Percentiles rank a stretch among this genome's conserved stretches.
These are phyloP conservation scores for Umbilicus rupestris DNA, from an alignment of 164 flowering plant genomes.

Conservation along the genomic window DNA sequence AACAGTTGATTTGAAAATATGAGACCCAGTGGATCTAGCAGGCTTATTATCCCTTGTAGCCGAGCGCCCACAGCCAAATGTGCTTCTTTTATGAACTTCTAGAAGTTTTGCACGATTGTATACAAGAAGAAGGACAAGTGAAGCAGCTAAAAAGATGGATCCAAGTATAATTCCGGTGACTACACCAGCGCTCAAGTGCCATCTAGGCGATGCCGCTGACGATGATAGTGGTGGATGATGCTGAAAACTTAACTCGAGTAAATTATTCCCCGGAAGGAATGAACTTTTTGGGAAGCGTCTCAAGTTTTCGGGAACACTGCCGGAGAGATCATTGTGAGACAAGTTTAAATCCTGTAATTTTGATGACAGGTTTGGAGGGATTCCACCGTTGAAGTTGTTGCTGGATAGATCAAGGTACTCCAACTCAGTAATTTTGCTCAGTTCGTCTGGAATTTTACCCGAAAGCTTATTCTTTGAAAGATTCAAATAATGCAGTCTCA, in stretches of 20 bases:
- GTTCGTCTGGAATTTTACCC: slow-evolving; percentile 60
- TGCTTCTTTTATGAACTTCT: slow-evolving; percentile 42
- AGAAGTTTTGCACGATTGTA: slow-evolving; percentile 46
- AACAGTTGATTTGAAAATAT: slow-evolving; percentile 35
- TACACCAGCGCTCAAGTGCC: slow-evolving; percentile 17
- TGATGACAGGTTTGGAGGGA: slow-evolving; percentile 58
- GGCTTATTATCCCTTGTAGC: slow-evolving; percentile 43
- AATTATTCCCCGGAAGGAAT: slow-evolving; percentile 65
- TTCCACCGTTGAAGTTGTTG: slow-evolving; percentile 54
- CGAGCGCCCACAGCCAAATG: slow-evolving; percentile 32
- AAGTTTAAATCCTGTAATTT: slow-evolving; percentile 47
- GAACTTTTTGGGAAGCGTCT: slow-evolving; percentile 40
- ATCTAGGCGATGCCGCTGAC: not conserved
- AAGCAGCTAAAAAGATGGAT: slow-evolving; percentile 36
- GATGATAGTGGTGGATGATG: not conserved
- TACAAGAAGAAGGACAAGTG: slow-evolving; percentile 46
- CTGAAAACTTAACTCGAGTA: slow-evolving; percentile 14
- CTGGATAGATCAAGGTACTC: slow-evolving; percentile 67
- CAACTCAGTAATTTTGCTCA: slow-evolving; percentile 50
- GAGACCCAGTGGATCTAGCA: slow-evolving; percentile 41
- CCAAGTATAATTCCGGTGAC: slow-evolving; percentile 51
- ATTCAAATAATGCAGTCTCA: slow-evolving; percentile 48
- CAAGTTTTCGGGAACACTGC: slow-evolving; percentile 60
- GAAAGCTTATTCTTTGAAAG: slow-evolving; percentile 62
- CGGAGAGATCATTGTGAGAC: slow-evolving; percentile 63